Evolutionary conservation across 257 asterid genomes (phyloP), one percentile per base, ranked within the genome.

Genomic region (Galeopsis tetrahit): DNA sequence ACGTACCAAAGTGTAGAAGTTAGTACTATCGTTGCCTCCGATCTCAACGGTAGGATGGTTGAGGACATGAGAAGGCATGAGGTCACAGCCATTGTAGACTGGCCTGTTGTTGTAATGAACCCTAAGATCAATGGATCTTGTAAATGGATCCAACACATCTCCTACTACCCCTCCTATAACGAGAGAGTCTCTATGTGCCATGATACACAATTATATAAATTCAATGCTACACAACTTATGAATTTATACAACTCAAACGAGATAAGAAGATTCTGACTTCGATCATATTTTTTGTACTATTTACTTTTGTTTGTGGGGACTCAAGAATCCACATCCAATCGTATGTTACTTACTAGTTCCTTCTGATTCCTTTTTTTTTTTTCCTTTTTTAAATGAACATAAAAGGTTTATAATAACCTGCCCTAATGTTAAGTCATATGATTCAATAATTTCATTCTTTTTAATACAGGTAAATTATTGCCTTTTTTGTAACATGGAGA

Each of bases 81-180:
- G 67, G 39, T 83, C 88, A 55, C 77, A 77, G 0, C 88, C 87
- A 66, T 85, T 87, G 21, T 7, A 81, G 2, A 83, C 79, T 11
- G 77, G 85, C 8, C 78, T 59, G 34, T 36, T 51, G 40, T 35
- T 68, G 62, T 83, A 81, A 4, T 4, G 2, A 0, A 85, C 80
- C 6, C 76, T 64, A 31, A 85, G 82, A 8, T 2, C 7, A 1
- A 84, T 70, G 13, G 88, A 79, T 59, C 77, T 66, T 1, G 87
- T 81, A 65, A 89, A 89, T 1, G 83, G 86, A 64, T 85, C 88
- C 84, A 89, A 75, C 2, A 89, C 91, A 38, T 87, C 91, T 2
- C 94, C 89, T 0, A 85, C 63, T 11, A 89, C 86, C 1, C 93
- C 49, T 31, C 91, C 90, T 0, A 89, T 83, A 1, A 77, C 85